These are phyloP conservation scores for Ophiostoma himal-ulmi DNA, from an alignment of 2,329 filamentous ascomycete genomes.

Conservation along the genomic window DNA sequence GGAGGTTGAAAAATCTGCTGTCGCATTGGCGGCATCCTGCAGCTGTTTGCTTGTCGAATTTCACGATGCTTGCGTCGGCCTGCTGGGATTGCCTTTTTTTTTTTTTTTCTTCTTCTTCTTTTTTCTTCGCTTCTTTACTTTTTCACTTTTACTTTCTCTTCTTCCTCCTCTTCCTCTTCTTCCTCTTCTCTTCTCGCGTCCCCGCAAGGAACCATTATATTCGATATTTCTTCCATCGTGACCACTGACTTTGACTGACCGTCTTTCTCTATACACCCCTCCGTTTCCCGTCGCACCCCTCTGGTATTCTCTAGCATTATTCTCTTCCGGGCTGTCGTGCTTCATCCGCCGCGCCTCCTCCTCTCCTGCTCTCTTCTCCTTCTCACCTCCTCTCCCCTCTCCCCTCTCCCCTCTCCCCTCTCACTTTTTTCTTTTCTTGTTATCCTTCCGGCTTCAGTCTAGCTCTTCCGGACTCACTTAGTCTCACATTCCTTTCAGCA, in stretches of 20 bases:
- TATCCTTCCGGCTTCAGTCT: constrained; percentile 7
- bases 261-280: constrained; percentile 6
- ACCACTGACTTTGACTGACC: constrained; percentile 2
- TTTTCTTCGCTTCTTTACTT: background rate
- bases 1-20: background rate
- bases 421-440: background rate
- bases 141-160: background rate
- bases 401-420: background rate
- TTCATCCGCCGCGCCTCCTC: background rate
- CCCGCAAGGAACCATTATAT: background rate
- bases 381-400: background rate
- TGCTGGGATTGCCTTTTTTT: background rate
- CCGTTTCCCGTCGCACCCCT: background rate
- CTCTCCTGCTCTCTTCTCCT: background rate
- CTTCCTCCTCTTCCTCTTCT: background rate
- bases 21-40: background rate
- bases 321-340: background rate
- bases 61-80: background rate
- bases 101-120: background rate
- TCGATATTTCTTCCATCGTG: background rate
- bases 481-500: too few species aligned
- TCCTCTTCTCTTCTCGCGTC: background rate
- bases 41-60: background rate
- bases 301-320: background rate
- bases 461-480: background rate